phyloP scores from a whole-genome alignment of 495 filamentous ascomycete species.

The Penicillium arizonense region DNA sequence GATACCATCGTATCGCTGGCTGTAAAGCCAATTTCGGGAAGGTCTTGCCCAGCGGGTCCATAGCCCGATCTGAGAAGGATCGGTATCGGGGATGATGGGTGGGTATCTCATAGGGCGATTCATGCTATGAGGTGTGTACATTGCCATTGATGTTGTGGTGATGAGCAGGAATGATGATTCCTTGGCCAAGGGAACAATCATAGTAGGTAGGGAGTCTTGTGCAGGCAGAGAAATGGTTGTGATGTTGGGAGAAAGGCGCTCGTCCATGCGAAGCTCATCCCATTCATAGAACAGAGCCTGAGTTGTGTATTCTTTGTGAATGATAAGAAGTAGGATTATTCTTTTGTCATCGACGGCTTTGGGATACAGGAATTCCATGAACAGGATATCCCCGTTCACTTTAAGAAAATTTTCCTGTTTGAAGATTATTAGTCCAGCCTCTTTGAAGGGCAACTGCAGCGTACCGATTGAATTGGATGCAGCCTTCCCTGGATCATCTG shows the following conservation, averaged over 20 bases:
- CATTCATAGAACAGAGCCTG: constrained; percentile 74
- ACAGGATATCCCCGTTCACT: constrained; percentile 72
- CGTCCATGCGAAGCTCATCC: constrained; percentile 48
- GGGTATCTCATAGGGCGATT: constrained; percentile 37
- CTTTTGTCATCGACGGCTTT: constrained; percentile 54
- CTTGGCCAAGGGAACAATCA: constrained; percentile 68
- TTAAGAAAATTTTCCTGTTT: constrained; percentile 53
- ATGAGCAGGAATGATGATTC: constrained; percentile 64
- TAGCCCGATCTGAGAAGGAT: constrained; percentile 31
- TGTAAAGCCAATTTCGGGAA: constrained; percentile 56
- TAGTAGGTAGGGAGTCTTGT: constrained; percentile 60
- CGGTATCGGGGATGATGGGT: constrained; percentile 26
- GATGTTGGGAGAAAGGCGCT: constrained; percentile 37
- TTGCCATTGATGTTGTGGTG: constrained; percentile 53
- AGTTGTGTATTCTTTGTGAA: constrained; percentile 58
- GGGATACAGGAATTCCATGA: constrained; percentile 85
- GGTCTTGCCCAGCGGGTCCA: constrained; percentile 72
- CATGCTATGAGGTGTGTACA: constrained; percentile 52
- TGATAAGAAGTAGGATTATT: constrained; percentile 74
- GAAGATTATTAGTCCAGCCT: background rate
- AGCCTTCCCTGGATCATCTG: constrained; percentile 34
- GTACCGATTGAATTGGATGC: constrained; percentile 37
- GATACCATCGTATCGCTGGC: constrained; percentile 63
- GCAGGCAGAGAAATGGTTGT: constrained; percentile 51
- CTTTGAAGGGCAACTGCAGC: background rate